Conservation (phyloP, 495 filamentous ascomycete species). For the Aspergillus olivimuriae region DNA sequence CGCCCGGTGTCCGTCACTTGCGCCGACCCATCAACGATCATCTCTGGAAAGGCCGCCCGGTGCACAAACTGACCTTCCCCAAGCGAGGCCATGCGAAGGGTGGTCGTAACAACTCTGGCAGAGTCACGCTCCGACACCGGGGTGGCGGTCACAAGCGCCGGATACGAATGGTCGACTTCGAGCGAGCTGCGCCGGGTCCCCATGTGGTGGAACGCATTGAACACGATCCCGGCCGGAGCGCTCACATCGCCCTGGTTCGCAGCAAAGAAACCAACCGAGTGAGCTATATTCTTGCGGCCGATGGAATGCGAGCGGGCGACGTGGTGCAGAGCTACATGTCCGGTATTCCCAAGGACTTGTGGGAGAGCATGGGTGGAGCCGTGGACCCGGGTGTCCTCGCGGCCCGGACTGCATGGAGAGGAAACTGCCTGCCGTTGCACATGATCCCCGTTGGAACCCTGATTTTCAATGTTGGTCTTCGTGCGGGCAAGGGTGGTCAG, state of each 20-base stretch:
- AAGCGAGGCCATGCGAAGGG: slow-evolving; percentile 90
- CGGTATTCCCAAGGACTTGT: slow-evolving; percentile 77
- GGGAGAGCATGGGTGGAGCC: slow-evolving; percentile 83
- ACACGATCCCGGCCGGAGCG: slow-evolving; percentile 86
- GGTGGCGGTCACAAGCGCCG: slow-evolving; percentile 88
- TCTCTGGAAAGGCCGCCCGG: slow-evolving; percentile 86
- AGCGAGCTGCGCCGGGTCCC: slow-evolving; percentile 64
- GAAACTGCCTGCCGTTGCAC: slow-evolving; percentile 89
- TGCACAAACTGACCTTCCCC: slow-evolving; percentile 73
- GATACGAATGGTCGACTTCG: slow-evolving; percentile 85
- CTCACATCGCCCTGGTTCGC: slow-evolving; percentile 80
- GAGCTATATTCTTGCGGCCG: slow-evolving; percentile 87
- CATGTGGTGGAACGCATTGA: slow-evolving; percentile 91
- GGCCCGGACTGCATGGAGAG: slow-evolving; percentile 86
- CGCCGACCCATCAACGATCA: slow-evolving; percentile 91
- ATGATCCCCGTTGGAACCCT: slow-evolving; percentile 89
- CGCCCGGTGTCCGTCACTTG: slow-evolving; percentile 88
- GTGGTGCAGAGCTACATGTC: slow-evolving; percentile 82
- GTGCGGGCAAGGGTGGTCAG: slow-evolving; percentile 64
- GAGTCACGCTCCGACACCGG: slow-evolving; percentile 80
- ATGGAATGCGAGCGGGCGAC: slow-evolving; percentile 89
- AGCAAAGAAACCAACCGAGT: slow-evolving; percentile 51
- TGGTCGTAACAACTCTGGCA: slow-evolving; percentile 81
- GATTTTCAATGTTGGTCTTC: slow-evolving; percentile 85
- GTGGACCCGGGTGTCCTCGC: slow-evolving; percentile 93